Evolutionary conservation across 768 basidiomycete species (phyloP).

Genomic region (Psilocybe cyanescens): DNA sequence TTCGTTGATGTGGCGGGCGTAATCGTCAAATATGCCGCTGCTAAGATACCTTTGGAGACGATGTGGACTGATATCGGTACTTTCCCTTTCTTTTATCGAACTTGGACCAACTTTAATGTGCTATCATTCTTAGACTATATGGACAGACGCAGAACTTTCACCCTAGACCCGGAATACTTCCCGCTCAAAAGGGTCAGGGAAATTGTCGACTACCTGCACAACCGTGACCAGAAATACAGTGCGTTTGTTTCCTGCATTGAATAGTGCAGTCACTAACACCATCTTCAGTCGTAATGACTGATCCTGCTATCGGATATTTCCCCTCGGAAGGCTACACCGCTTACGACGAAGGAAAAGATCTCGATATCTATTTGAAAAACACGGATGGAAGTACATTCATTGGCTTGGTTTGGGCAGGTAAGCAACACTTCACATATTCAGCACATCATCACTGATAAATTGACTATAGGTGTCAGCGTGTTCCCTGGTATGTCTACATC

Average conservation of each 20-base stretch:
- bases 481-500: conserved; percentile 46
- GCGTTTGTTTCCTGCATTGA: conserved; percentile 19
- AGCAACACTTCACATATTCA: conserved; percentile 7
- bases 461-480: conserved; percentile 50
- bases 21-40: conserved; percentile 61
- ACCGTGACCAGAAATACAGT: conserved; percentile 63
- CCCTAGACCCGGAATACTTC: conserved; percentile 70
- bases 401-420: conserved; percentile 69
- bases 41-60: conserved; percentile 70
- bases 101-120: not conserved
- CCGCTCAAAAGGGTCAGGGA: conserved; percentile 63
- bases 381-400: conserved; percentile 59
- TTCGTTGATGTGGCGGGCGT: conserved; percentile 65
- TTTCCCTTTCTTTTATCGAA: not conserved
- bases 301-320: conserved; percentile 65
- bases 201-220: conserved; percentile 64
- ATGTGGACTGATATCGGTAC: conserved; percentile 82
- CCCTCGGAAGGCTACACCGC: conserved; percentile 52
- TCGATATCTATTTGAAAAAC: conserved; percentile 65
- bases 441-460: not conserved
- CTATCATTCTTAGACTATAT: conserved; percentile 57
- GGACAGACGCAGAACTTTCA: conserved; percentile 67
- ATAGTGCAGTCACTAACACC: not conserved
- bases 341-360: conserved; percentile 54
- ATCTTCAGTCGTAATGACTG: conserved; percentile 67